A percentile compares a stretch with the other conserved stretches of the same genome.
Evolutionary conservation across 208 protist genomes (phyloP).

Genomic region (Leishmania braziliensis): DNA sequence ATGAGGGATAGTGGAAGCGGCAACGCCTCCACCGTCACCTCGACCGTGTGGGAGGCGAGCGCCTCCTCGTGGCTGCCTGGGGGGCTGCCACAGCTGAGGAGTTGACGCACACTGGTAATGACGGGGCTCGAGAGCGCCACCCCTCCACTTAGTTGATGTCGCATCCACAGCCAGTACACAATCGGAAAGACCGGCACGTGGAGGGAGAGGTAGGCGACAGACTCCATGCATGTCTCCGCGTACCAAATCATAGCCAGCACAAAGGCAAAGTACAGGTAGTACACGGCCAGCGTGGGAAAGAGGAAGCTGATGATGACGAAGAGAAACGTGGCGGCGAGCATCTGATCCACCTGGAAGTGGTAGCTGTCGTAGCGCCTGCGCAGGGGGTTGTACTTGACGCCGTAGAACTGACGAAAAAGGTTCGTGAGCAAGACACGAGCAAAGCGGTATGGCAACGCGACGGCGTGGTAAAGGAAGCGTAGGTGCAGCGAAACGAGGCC

Average conservation of each 20-base stretch:
- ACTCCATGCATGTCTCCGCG: slow-evolving; percentile 60
- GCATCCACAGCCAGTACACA: slow-evolving; percentile 49
- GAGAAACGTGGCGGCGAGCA: slow-evolving; percentile 91
- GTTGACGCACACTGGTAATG: slow-evolving; percentile 44
- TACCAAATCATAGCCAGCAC: slow-evolving; percentile 56
- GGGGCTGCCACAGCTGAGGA: slow-evolving; percentile 14
- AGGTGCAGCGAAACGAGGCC: slow-evolving; percentile 84
- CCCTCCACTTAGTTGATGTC: slow-evolving; percentile 31
- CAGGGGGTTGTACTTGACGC: slow-evolving; percentile 94
- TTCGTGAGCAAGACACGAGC: slow-evolving; percentile 48
- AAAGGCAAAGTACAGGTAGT: slow-evolving; percentile 93
- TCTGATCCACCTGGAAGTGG: slow-evolving; percentile 91
- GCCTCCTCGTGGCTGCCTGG: slow-evolving; percentile 19
- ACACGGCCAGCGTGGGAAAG: slow-evolving; percentile 90
- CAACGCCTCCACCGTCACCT: slow-evolving; percentile 51
- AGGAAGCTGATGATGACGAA: slow-evolving; percentile 91
- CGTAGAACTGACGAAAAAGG: slow-evolving; percentile 88
- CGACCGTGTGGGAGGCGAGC: slow-evolving; percentile 64
- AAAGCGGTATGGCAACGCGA: slow-evolving; percentile 74
- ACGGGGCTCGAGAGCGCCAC: slow-evolving; percentile 46
- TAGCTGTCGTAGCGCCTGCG: slow-evolving; percentile 86
- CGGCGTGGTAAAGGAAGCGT: slow-evolving; percentile 68
- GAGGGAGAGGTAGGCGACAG: slow-evolving; percentile 55
- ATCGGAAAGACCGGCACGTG: slow-evolving; percentile 70
- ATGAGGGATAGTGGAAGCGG: slow-evolving; percentile 51